phyloP scores from a whole-genome alignment of 352 stramenopile species.

The Lagenidium giganteum region DNA sequence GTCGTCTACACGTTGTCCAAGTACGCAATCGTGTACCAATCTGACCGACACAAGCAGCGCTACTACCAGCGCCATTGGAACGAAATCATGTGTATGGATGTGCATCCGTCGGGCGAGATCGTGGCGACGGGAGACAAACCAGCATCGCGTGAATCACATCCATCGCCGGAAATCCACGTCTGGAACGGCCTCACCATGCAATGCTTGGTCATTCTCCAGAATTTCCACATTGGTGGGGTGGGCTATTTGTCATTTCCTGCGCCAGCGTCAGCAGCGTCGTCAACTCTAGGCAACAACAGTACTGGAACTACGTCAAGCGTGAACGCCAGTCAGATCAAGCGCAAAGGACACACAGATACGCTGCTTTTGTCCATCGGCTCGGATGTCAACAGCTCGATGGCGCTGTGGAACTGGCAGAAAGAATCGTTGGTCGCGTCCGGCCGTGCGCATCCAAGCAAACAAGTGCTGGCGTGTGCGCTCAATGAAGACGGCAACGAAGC shows the following conservation, averaged over 20 bases:
- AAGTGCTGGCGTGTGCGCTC: slow-evolving; percentile 49
- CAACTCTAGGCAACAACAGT: slow-evolving; percentile 22
- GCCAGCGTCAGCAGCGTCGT: slow-evolving; percentile 34
- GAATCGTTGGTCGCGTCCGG: slow-evolving; percentile 53
- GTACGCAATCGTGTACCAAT: slow-evolving; percentile 72
- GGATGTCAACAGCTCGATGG: slow-evolving; percentile 61
- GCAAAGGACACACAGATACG: slow-evolving; percentile 51
- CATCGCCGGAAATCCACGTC: slow-evolving; percentile 54
- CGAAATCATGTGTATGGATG: slow-evolving; percentile 54
- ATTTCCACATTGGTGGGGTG: slow-evolving; percentile 56
- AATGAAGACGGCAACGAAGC: slow-evolving; percentile 71
- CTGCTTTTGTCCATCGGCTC: slow-evolving; percentile 57
- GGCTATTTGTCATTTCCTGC: slow-evolving; percentile 50
- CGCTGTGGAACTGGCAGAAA: slow-evolving; percentile 78
- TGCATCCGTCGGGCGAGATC: slow-evolving; percentile 51
- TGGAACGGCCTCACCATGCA: slow-evolving; percentile 62
- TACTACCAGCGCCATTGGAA: slow-evolving; percentile 64
- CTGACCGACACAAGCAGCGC: slow-evolving; percentile 47
- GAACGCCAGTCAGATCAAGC: slow-evolving; percentile 46
- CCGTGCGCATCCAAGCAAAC: slow-evolving; percentile 29
- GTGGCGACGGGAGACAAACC: slow-evolving; percentile 54
- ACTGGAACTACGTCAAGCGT: slow-evolving; percentile 21
- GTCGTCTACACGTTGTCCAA: slow-evolving; percentile 72
- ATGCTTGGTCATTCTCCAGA: slow-evolving; percentile 60
- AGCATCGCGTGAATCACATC: slow-evolving; percentile 6